These are phyloP conservation scores for Gossypium longicalyx DNA, from an alignment of 345 rosid species.

Conservation along the genomic window DNA sequence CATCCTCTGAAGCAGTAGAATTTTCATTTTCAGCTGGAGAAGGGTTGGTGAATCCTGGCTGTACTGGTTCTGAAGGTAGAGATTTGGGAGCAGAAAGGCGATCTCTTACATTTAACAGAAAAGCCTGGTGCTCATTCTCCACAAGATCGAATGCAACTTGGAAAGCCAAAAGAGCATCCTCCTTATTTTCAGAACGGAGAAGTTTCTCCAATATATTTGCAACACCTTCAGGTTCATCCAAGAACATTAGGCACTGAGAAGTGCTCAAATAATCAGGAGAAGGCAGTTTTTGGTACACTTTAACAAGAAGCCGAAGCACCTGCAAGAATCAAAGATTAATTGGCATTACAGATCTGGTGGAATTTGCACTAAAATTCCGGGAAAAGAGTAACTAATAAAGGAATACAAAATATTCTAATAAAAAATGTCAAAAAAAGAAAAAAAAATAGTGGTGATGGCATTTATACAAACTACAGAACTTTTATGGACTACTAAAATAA, in stretches of 20 bases:
- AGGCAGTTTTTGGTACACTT: slow-evolving; percentile 79
- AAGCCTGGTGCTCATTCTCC: slow-evolving; percentile 98
- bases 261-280: slow-evolving; percentile 95
- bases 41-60: slow-evolving; percentile 39
- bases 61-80: slow-evolving; percentile 47
- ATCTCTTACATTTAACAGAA: slow-evolving; percentile 86
- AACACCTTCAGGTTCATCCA: slow-evolving; percentile 87
- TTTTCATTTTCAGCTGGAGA: slow-evolving; percentile 50
- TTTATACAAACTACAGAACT: not conserved
- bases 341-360: not conserved
- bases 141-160: slow-evolving; percentile 97
- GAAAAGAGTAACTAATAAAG: not conserved
- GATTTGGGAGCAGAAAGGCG: slow-evolving; percentile 69
- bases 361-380: not conserved
- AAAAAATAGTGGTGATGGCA: not conserved
- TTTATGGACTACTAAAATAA: slow-evolving; percentile 1
- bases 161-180: slow-evolving; percentile 80
- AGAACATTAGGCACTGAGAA: slow-evolving; percentile 97
- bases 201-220: slow-evolving; percentile 90
- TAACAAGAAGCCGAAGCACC: slow-evolving; percentile 90
- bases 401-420: not conserved
- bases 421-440: not conserved
- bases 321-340: slow-evolving; percentile 32
- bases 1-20: slow-evolving; percentile 56
- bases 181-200: slow-evolving; percentile 73